Conservation (phyloP, 2,329 filamentous ascomycete species). For the Trichoderma oligosporum region DNA sequence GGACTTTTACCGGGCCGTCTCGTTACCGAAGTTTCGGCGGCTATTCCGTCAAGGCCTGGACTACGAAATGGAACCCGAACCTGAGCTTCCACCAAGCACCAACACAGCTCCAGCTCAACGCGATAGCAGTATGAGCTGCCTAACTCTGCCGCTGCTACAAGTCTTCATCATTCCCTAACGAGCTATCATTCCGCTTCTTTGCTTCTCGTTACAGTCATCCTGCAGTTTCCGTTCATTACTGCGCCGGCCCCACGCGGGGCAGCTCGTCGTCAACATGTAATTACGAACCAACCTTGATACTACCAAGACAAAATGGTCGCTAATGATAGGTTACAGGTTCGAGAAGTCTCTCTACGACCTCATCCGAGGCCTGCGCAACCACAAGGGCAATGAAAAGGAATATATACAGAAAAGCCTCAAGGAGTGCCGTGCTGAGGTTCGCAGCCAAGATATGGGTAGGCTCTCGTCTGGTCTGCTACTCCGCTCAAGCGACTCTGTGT, state of each 20-base stretch:
- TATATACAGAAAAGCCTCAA: conserved; percentile 91
- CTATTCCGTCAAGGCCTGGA: conserved; percentile 11
- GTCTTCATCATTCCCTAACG: conserved; percentile 1
- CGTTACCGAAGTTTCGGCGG: conserved; percentile 16
- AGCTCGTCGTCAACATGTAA: conserved; percentile 24
- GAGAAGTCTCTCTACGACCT: conserved; percentile 99
- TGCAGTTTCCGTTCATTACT: background rate
- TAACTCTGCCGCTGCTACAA: conserved; percentile 5
- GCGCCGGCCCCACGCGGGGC: conserved; percentile 23
- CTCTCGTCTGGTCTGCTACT: conserved; percentile 37
- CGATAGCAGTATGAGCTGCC: conserved; percentile 17
- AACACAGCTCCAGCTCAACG: background rate
- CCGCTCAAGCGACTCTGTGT: background rate
- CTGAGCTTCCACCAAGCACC: background rate
- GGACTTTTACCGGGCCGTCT: background rate
- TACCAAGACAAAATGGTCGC: background rate
- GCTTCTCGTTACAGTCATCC: background rate
- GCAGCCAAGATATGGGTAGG: conserved; percentile 92
- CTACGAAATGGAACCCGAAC: background rate
- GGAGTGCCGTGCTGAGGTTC: conserved; percentile 93
- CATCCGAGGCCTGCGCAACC: conserved; percentile 89
- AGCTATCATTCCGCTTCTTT: background rate
- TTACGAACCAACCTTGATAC: background rate
- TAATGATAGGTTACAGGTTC: conserved; percentile 62
- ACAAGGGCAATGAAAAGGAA: conserved; percentile 91